phyloP scores from a whole-genome alignment of 2,329 filamentous ascomycete species.

The Nannizziopsis arthrosporioides region DNA sequence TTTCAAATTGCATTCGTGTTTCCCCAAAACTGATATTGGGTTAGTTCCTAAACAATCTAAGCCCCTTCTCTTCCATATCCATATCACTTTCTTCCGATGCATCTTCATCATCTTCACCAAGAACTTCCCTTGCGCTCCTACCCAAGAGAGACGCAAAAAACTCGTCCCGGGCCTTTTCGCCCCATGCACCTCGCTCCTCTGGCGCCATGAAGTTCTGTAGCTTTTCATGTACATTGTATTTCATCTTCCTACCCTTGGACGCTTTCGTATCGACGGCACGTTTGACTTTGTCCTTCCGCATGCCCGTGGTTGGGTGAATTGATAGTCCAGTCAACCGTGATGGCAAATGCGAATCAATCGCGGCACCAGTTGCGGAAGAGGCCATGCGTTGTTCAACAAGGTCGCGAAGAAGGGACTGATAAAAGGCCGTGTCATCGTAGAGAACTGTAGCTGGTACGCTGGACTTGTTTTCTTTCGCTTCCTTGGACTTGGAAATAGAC shows the following conservation, averaged over 20 bases:
- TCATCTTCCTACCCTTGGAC: conserved; percentile 86
- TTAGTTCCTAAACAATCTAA: conserved; percentile 25
- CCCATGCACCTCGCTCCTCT: conserved; percentile 71
- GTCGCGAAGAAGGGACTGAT: conserved; percentile 83
- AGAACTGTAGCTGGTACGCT: conserved; percentile 41
- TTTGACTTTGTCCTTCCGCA: conserved; percentile 53
- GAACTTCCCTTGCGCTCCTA: conserved; percentile 47
- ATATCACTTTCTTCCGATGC: conserved; percentile 43
- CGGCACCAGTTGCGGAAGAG: conserved; percentile 37
- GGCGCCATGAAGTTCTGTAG: conserved; percentile 96
- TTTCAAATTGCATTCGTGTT: too few relatives aligned
- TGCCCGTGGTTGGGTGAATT: conserved; percentile 32
- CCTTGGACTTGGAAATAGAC: conserved; percentile 16
- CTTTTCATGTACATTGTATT: conserved; percentile 93
- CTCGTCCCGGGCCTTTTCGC: conserved; percentile 61
- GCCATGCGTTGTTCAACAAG: conserved; percentile 78
- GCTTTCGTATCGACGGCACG: conserved; percentile 85
- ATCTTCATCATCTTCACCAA: conserved; percentile 49
- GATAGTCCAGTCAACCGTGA: conserved; percentile 21
- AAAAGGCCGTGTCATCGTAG: conserved; percentile 92
- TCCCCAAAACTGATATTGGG: background rate
- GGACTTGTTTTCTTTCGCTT: conserved; percentile 6
- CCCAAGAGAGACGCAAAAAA: conserved; percentile 68
- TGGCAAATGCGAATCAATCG: conserved; percentile 28
- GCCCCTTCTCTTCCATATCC: conserved; percentile 23